These are phyloP conservation scores for Chytriomyces sp. DNA, from an alignment of 192 early-diverging fungal genomes.

Conservation along the genomic window DNA sequence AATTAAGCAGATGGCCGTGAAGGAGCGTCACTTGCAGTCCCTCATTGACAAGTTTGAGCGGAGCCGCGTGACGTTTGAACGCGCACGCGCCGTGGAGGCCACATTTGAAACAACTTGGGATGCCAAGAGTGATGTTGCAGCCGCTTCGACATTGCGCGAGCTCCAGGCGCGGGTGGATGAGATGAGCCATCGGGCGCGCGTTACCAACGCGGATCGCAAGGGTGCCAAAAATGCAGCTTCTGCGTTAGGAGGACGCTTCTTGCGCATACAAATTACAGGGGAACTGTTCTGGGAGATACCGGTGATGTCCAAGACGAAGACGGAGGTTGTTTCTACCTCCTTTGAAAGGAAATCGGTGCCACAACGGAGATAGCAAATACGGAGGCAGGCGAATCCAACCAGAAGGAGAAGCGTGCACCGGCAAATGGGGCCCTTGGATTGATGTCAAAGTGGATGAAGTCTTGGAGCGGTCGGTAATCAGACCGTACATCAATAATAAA, in stretches of 20 bases:
- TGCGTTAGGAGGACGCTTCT: not conserved
- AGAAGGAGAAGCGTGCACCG: not conserved
- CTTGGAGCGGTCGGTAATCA: too few relatives aligned
- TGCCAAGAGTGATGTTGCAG: not conserved
- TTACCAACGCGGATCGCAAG: not conserved
- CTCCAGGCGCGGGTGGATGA: slow-evolving; percentile 10
- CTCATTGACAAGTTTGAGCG: slow-evolving; percentile 36
- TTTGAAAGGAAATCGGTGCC: not conserved
- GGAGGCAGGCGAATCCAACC: not conserved
- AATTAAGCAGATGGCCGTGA: slow-evolving; percentile 34
- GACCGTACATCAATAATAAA: too few relatives aligned
- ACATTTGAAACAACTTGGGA: slow-evolving; percentile 2
- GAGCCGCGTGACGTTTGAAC: slow-evolving; percentile 27
- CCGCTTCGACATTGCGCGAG: not conserved
- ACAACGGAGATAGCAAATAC: not conserved
- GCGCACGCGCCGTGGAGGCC: slow-evolving; percentile 33
- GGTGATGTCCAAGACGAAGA: not conserved
- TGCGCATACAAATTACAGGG: slow-evolving; percentile 11
- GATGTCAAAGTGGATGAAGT: slow-evolving; percentile 15
- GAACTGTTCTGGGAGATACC: slow-evolving; percentile 16
- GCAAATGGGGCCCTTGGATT: slow-evolving; percentile 12
- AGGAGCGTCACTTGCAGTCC: slow-evolving; percentile 40
- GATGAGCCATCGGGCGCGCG: not conserved
- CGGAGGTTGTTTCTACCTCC: not conserved
- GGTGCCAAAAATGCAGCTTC: not conserved